Evolutionary conservation across 202 grass and related monocot genomes (phyloP).

Genomic region (Zizania palustris): DNA sequence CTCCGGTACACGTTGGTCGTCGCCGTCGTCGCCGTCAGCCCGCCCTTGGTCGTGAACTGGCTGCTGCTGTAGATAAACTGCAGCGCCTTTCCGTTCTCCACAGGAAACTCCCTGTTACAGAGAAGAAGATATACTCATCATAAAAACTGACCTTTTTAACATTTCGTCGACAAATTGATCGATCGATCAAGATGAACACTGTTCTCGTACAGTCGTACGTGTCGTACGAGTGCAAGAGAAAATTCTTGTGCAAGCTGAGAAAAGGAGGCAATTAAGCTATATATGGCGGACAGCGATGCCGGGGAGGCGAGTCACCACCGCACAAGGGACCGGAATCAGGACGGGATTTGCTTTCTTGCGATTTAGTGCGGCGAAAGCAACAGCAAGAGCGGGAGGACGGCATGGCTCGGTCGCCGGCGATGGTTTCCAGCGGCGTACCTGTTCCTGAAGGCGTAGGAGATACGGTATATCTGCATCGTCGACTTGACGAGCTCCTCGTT

Average conservation of each 20-base stretch:
- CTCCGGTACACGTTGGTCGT: slow-evolving; percentile 91
- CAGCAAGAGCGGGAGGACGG: neutral
- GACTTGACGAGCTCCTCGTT: slow-evolving; percentile 85
- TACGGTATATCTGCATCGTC: slow-evolving; percentile 87
- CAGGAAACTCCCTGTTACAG: slow-evolving; percentile 64
- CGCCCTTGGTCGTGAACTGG: slow-evolving; percentile 71
- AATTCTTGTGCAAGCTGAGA: neutral
- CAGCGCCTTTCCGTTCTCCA: slow-evolving; percentile 75
- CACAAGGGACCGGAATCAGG: neutral
- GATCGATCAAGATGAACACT: slow-evolving; percentile 8
- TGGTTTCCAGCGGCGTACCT: slow-evolving; percentile 37
- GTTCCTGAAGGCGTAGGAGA: slow-evolving; percentile 93
- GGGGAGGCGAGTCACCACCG: neutral
- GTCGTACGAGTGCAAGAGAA: neutral
- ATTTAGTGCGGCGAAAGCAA: neutral
- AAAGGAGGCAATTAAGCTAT: neutral
- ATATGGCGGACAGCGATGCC: slow-evolving; percentile 15
- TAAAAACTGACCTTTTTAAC: too few relatives aligned
- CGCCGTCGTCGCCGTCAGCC: slow-evolving; percentile 72
- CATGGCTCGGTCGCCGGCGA: too few relatives aligned
- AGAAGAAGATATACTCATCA: too few relatives aligned
- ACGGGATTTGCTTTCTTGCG: neutral
- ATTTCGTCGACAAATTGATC: too few relatives aligned
- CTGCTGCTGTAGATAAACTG: slow-evolving; percentile 97
- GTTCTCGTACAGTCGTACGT: slow-evolving; percentile 12